Base-by-base conservation (phyloP, 352 stramenopile genomes). In the Globisporangium echinulatum region DNA sequence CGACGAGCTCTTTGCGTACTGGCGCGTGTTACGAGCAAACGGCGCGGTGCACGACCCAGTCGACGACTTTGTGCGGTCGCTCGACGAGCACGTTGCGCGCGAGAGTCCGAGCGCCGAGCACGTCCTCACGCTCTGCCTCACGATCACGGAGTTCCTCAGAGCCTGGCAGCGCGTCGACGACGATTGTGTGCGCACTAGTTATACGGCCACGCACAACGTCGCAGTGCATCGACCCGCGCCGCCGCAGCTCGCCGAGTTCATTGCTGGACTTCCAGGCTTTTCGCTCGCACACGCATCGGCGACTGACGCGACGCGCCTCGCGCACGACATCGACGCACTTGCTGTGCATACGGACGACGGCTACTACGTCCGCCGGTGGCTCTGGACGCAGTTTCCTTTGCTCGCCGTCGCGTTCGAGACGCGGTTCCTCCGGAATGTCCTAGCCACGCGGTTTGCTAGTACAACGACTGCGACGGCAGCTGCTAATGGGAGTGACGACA, bases 351-450 rank as follows among this genome's bases (percentile, higher is more conserved):
- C 62, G 8, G 75, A 85, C 19, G 83, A 92, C 53, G 80, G 77
- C 7, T 94, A 94, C 63, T 87, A 85, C 38, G 79, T 92, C 52
- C 79, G 73, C 15, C 72, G 85, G 40, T 94, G 85, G 85, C 75
- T 94, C 38, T 94, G 85, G 85, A 86, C 79, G 9, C 85, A 94
- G 65, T 94, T 94, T 58, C 85, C 85, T n/a, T 69, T 94, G 10
- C 77, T 94, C n/a, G 82, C 57, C 0, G 70, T 87, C 43, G 81
- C 85, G 19, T 92, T 94, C 50, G 85, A 89, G 53, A 85, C 67
- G 39, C 72, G 79, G 2, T 83, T 92, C 47, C 66, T 90, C 8
- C 74, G 71, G 11, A 79, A 56, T 37, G 52, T 71, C 49, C 56
- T 68, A 52, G 61, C 54, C 8, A 52, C 56, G 52, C 48, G 56